Percentiles rank a stretch among this genome's conserved stretches.
Conservation (phyloP, 2,329 filamentous ascomycete species). For the Cladobotryum protrusum region DNA sequence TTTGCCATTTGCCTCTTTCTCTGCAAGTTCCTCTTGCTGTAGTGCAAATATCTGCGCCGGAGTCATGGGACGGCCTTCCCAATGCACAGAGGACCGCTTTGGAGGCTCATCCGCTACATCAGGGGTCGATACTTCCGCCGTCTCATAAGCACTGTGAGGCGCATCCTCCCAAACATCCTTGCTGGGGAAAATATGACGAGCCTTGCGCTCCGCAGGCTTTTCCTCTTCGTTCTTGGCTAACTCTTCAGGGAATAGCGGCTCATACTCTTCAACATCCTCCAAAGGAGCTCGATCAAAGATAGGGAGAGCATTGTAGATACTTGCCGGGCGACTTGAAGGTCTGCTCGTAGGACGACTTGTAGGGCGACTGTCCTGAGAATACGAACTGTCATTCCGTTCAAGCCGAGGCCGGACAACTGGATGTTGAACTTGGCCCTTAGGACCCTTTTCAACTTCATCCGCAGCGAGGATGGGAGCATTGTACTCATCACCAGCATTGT, state of each 20-base stretch:
- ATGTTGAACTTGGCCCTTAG: slow-evolving; percentile 60
- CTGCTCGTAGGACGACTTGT: slow-evolving; percentile 60
- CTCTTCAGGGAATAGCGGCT: slow-evolving; percentile 86
- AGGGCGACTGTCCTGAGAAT: slow-evolving; percentile 46
- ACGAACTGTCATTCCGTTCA: slow-evolving; percentile 55
- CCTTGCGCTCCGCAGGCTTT: slow-evolving; percentile 39
- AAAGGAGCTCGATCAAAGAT: slow-evolving; percentile 60
- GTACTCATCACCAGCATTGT: slow-evolving; percentile 55
- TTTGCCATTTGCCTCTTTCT: slow-evolving; percentile 40
- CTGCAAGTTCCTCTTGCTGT: slow-evolving; percentile 58
- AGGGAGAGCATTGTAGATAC: slow-evolving; percentile 52
- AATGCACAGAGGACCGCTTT: slow-evolving; percentile 23
- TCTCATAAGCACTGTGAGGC: slow-evolving; percentile 73
- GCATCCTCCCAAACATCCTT: slow-evolving; percentile 97
- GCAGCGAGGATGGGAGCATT: slow-evolving; percentile 78
- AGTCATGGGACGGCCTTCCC: slow-evolving; percentile 41
- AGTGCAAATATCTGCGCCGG: slow-evolving; percentile 61
- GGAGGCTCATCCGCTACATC: slow-evolving; percentile 30
- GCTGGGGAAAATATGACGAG: slow-evolving; percentile 75
- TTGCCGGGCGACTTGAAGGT: slow-evolving; percentile 40
- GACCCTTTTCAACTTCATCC: slow-evolving; percentile 76
- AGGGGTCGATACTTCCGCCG: slow-evolving; percentile 78
- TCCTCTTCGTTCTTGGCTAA: slow-evolving; percentile 34
- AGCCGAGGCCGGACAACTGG: slow-evolving; percentile 75
- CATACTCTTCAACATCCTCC: slow-evolving; percentile 88